Percentiles rank a stretch among this genome's conserved stretches.
phyloP scores from a whole-genome alignment of 2,329 filamentous ascomycete species.

The Colletotrichum chrysophilum region DNA sequence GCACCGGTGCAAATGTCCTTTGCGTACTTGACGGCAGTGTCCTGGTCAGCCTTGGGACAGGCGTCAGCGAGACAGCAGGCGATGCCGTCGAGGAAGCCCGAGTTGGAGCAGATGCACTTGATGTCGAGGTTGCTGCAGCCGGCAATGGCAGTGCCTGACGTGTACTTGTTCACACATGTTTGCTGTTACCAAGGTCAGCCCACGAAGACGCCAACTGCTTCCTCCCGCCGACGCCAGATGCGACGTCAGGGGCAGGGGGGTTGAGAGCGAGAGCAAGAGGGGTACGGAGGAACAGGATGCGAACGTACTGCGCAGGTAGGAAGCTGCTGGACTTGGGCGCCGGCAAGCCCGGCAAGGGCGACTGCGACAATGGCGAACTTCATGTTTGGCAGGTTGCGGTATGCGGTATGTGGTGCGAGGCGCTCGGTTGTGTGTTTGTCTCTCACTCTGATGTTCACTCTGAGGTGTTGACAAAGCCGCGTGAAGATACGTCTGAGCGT shows the following conservation, averaged over 20 bases:
- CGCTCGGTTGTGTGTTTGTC: not conserved
- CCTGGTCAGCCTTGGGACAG: conserved; percentile 38
- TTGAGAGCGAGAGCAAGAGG: not conserved
- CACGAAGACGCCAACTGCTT: not conserved
- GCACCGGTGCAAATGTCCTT: conserved; percentile 40
- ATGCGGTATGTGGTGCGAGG: conserved; percentile 12
- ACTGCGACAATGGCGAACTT: conserved; percentile 35
- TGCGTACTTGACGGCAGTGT: conserved; percentile 40
- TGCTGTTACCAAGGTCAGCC: conserved; percentile 28
- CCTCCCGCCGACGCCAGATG: not conserved
- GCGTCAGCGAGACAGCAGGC: conserved; percentile 44
- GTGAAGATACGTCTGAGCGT: conserved; percentile 2
- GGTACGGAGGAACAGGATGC: not conserved
- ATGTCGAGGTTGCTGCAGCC: conserved; percentile 44
- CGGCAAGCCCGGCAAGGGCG: conserved; percentile 35
- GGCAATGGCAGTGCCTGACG: conserved; percentile 36
- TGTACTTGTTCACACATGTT: conserved; percentile 37
- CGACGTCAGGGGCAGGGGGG: not conserved
- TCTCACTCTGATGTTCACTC: not conserved
- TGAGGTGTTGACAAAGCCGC: not conserved
- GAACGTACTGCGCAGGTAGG: conserved; percentile 44
- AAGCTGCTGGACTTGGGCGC: conserved; percentile 36
- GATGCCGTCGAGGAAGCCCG: conserved; percentile 42
- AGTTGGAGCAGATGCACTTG: conserved; percentile 46
- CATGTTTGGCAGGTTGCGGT: conserved; percentile 32